Evolutionary conservation across 2,329 filamentous ascomycete species (phyloP).

Genomic region (Catunica adiposa): DNA sequence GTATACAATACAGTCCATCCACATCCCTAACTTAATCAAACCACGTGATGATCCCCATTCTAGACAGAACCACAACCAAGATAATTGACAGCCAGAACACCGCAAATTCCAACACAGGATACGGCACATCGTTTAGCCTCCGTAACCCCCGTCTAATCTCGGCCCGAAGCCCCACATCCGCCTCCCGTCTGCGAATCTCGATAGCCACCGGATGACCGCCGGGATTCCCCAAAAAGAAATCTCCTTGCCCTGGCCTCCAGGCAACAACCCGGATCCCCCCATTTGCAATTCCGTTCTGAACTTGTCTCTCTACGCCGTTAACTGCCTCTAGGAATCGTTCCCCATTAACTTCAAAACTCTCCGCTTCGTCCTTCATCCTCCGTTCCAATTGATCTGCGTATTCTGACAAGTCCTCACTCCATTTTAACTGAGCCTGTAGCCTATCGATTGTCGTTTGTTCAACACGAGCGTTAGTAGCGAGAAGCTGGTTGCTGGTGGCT

Average conservation of each 20-base stretch:
- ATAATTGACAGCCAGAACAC: not conserved
- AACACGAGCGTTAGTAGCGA: not conserved
- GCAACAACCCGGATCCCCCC: not conserved
- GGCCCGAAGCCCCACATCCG: not conserved
- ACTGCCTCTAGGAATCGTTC: not conserved
- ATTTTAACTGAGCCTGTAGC: not conserved
- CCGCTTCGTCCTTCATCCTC: not conserved
- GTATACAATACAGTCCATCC: not conserved
- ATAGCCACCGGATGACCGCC: too few species aligned
- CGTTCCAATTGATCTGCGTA: not conserved
- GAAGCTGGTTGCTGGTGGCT: not conserved
- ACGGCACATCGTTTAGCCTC: not conserved
- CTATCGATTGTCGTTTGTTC: not conserved
- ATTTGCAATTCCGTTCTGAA: not conserved
- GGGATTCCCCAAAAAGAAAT: too few species aligned
- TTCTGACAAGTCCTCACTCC: not conserved
- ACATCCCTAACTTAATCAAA: not conserved
- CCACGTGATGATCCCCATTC: not conserved
- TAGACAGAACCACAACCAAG: not conserved
- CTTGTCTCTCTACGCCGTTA: not conserved
- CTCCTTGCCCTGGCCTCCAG: not conserved
- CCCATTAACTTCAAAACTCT: not conserved
- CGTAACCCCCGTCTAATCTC: not conserved
- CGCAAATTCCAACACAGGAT: not conserved
- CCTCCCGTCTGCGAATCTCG: too few species aligned